phyloP scores from a whole-genome alignment of 2,329 filamentous ascomycete genomes.

The Monilinia fructigena region DNA sequence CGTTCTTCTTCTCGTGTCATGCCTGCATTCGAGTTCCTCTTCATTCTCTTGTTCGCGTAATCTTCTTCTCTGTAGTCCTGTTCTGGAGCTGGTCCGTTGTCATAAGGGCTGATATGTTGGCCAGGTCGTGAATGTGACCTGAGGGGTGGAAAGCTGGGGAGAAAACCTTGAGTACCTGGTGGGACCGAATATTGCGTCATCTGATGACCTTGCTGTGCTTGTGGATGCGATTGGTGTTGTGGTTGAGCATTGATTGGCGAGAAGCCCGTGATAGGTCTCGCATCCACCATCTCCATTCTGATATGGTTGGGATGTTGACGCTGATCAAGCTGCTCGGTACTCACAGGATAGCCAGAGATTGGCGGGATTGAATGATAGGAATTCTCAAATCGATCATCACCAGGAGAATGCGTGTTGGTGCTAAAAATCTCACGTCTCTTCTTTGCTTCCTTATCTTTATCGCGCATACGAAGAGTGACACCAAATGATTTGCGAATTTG shows the following conservation, averaged over 20 bases:
- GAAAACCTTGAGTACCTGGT: not conserved
- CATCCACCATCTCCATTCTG: slow-evolving; percentile 15
- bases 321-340: not conserved
- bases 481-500: slow-evolving; percentile 35
- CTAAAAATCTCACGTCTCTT: slow-evolving; percentile 12
- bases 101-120: not conserved
- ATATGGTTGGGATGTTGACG: not conserved
- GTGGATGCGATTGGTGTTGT: not conserved
- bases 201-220: not conserved
- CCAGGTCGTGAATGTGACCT: not conserved
- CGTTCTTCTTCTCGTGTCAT: not conserved
- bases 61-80: not conserved
- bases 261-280: slow-evolving; percentile 23
- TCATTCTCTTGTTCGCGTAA: not conserved
- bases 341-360: not conserved
- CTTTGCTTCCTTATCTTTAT: slow-evolving; percentile 33
- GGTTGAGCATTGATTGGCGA: slow-evolving; percentile 26
- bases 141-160: not conserved
- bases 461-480: slow-evolving; percentile 36
- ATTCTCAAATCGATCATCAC: not conserved
- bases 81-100: not conserved
- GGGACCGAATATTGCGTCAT: not conserved
- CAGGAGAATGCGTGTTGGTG: not conserved
- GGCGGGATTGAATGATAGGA: not conserved
- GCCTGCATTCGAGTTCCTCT: not conserved